Conservation (phyloP, 768 basidiomycete genomes). For the Pleurotus tuoliensis region DNA sequence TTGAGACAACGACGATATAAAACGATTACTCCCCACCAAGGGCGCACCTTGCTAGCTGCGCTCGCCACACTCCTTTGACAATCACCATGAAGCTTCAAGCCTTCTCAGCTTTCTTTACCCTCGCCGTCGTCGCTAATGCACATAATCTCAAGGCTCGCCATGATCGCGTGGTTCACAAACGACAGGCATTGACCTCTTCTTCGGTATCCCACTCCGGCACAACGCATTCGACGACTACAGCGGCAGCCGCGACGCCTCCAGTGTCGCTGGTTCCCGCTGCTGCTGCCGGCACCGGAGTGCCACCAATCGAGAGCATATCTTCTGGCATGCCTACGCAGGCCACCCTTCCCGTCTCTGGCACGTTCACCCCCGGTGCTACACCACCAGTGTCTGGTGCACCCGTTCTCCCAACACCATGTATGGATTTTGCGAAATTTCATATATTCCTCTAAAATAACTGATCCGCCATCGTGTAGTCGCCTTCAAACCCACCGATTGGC, state of each 20-base stretch:
- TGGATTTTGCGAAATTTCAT: too few species aligned
- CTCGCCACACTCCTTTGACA: constrained; percentile 4
- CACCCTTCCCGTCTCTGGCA: constrained; percentile 45
- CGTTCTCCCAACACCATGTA: constrained; percentile 60
- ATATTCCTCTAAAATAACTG: too few species aligned
- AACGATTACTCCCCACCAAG: not conserved
- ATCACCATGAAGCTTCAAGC: constrained; percentile 44
- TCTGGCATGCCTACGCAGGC: constrained; percentile 59
- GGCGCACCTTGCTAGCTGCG: constrained; percentile 7
- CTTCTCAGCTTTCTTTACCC: constrained; percentile 41
- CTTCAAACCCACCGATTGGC: constrained; percentile 51
- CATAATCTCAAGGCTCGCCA: constrained; percentile 31
- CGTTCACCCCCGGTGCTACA: constrained; percentile 55
- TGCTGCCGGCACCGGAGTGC: constrained; percentile 10
- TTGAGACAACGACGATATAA: constrained; percentile 1
- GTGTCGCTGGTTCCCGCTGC: constrained; percentile 5
- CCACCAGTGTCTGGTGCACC: constrained; percentile 67
- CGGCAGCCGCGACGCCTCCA: constrained; percentile 11
- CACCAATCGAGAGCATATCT: constrained; percentile 37
- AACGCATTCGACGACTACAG: not conserved
- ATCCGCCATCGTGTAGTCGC: constrained; percentile 30
- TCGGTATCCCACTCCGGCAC: constrained; percentile 8
- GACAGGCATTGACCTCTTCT: constrained; percentile 23
- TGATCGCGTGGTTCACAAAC: constrained; percentile 35
- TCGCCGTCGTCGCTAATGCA: constrained; percentile 35